Evolutionary conservation across 2,329 filamentous ascomycete species (phyloP).

Genomic region (Colletotrichum liriopes): DNA sequence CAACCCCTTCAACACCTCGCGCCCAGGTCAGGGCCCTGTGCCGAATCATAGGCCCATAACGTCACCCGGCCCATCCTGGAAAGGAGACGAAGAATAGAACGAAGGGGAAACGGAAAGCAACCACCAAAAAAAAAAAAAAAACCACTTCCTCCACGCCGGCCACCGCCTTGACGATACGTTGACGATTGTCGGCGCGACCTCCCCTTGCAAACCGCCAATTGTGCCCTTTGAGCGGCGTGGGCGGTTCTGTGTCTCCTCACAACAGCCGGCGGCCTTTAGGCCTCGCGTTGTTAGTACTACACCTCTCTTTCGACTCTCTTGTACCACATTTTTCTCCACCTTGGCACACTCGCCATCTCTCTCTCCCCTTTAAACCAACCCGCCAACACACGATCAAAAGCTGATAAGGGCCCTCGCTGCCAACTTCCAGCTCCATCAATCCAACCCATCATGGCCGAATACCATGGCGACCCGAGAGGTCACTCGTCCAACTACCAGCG

Average conservation of each 20-base stretch:
- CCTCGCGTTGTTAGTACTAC: constrained; percentile 43
- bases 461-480: constrained; percentile 66
- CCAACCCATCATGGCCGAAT: constrained; percentile 68
- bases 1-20: constrained; percentile 1
- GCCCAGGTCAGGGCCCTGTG: constrained; percentile 38
- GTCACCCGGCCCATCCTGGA: constrained; percentile 40
- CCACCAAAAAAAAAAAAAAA: constrained; percentile 15
- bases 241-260: constrained; percentile 41
- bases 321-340: constrained; percentile 44
- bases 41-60: constrained; percentile 40
- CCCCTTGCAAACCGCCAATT: constrained; percentile 9
- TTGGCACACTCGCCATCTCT: constrained; percentile 42
- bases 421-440: constrained; percentile 52
- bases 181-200: constrained; percentile 18
- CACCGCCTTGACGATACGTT: constrained; percentile 12
- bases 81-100: constrained; percentile 41
- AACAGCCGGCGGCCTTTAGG: constrained; percentile 45
- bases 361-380: constrained; percentile 40
- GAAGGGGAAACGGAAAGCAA: constrained; percentile 41
- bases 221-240: constrained; percentile 26
- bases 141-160: constrained; percentile 24
- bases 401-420: constrained; percentile 36
- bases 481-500: constrained; percentile 78
- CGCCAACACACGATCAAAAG: constrained; percentile 25
- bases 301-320: constrained; percentile 31